Evolutionary conservation across 371 early-diverging fungal species (phyloP).

Genomic region (Thermomucor indicae-seudaticae): DNA sequence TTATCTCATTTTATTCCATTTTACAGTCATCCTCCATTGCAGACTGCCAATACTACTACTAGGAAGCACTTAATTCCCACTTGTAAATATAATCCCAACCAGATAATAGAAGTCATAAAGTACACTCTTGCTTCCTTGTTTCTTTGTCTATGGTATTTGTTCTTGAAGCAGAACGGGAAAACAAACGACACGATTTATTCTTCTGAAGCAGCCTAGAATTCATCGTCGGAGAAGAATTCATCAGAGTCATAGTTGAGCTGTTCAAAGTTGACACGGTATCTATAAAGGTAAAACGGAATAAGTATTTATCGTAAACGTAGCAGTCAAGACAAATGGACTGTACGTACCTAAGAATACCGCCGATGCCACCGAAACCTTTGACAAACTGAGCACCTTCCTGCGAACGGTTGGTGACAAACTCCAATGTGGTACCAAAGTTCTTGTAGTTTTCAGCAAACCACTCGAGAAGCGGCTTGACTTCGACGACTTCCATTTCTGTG

Average conservation of each 20-base stretch:
- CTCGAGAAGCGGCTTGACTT: conserved; percentile 79
- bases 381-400: conserved; percentile 98
- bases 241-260: conserved; percentile 52
- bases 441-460: conserved; percentile 98
- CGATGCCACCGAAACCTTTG: conserved; percentile 98
- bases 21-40: too few species aligned
- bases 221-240: conserved; percentile 44
- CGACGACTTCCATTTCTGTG: conserved; percentile 70
- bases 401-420: conserved; percentile 94
- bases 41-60: too few species aligned
- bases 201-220: conserved; percentile 12
- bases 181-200: too few species aligned
- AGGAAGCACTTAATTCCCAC: too few species aligned
- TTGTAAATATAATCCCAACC: too few species aligned
- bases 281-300: background rate
- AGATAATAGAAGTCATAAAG: too few species aligned
- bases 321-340: too few species aligned
- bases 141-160: too few species aligned
- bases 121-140: too few species aligned
- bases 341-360: conserved; percentile 55
- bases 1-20: too few species aligned
- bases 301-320: too few species aligned
- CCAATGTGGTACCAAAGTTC: conserved; percentile 85
- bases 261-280: conserved; percentile 92
- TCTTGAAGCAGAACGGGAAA: too few species aligned